Conservation (phyloP, 768 basidiomycete species). For the Suillus lakei region DNA sequence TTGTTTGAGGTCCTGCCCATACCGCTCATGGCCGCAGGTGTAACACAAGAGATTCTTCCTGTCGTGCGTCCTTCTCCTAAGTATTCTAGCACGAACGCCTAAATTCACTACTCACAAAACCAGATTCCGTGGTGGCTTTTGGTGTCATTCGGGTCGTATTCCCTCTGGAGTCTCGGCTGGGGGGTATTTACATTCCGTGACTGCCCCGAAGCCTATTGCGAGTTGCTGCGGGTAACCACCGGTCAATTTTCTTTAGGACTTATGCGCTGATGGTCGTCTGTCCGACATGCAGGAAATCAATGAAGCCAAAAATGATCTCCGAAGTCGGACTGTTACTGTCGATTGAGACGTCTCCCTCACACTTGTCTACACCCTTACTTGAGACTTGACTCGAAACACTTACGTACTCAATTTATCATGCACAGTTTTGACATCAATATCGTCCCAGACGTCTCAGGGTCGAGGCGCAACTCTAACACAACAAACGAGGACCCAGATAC, state of each 20-base stretch:
- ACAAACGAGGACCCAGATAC: neutral
- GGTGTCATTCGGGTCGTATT: conserved; percentile 79
- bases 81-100: neutral
- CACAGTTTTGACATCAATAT: neutral
- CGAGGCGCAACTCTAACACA: neutral
- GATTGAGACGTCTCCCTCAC: conserved; percentile 43
- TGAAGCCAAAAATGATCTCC: conserved; percentile 59
- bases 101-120: neutral
- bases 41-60: conserved; percentile 56
- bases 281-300: conserved; percentile 75
- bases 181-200: conserved; percentile 76
- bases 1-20: conserved; percentile 58
- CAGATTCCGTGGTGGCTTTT: conserved; percentile 86
- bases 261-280: neutral
- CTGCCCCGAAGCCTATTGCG: conserved; percentile 79
- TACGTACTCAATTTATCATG: neutral
- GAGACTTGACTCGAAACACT: neutral
- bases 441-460: neutral
- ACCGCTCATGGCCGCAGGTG: conserved; percentile 53
- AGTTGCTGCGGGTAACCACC: conserved; percentile 60
- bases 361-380: no score
- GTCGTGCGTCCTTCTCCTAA: conserved; percentile 48
- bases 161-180: conserved; percentile 76
- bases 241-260: neutral
- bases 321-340: conserved; percentile 62